These are phyloP conservation scores for Debaryomyces udenii DNA, from an alignment of 1,139 yeast species.

Conservation along the genomic window DNA sequence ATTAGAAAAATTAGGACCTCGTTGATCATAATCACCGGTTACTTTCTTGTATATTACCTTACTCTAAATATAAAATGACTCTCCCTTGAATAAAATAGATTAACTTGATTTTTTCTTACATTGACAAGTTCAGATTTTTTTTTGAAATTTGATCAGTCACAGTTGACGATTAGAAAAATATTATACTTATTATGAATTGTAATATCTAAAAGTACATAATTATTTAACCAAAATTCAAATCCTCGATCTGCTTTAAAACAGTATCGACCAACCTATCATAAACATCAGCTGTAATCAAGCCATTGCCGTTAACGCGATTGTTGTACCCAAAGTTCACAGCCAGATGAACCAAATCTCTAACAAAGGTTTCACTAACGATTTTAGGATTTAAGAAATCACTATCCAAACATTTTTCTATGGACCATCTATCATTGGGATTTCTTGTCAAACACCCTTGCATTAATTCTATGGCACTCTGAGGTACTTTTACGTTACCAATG, in stretches of 20 bases:
- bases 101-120: not conserved
- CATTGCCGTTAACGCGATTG: slow-evolving; percentile 37
- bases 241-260: slow-evolving; percentile 44
- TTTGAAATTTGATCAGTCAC: too few relatives aligned
- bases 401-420: slow-evolving; percentile 60
- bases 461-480: slow-evolving; percentile 68
- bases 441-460: slow-evolving; percentile 74
- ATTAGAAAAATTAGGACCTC: slow-evolving; percentile 89
- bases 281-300: slow-evolving; percentile 39
- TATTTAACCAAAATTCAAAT: slow-evolving; percentile 36
- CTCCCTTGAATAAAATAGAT: slow-evolving; percentile 1
- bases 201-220: slow-evolving; percentile 5
- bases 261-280: slow-evolving; percentile 46
- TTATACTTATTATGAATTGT: slow-evolving; percentile 3
- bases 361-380: slow-evolving; percentile 65
- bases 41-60: slow-evolving; percentile 8
- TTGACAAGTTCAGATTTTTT: too few relatives aligned
- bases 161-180: too few relatives aligned
- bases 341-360: slow-evolving; percentile 72
- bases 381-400: slow-evolving; percentile 72
- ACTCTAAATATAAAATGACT: slow-evolving; percentile 3
- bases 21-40: slow-evolving; percentile 44
- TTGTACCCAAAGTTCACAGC: slow-evolving; percentile 71
- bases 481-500: slow-evolving; percentile 64
- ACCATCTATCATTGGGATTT: slow-evolving; percentile 70